These are phyloP conservation scores for Plasmodium vivax DNA, from an alignment of 169 alveolate genomes.

Conservation along the genomic window DNA sequence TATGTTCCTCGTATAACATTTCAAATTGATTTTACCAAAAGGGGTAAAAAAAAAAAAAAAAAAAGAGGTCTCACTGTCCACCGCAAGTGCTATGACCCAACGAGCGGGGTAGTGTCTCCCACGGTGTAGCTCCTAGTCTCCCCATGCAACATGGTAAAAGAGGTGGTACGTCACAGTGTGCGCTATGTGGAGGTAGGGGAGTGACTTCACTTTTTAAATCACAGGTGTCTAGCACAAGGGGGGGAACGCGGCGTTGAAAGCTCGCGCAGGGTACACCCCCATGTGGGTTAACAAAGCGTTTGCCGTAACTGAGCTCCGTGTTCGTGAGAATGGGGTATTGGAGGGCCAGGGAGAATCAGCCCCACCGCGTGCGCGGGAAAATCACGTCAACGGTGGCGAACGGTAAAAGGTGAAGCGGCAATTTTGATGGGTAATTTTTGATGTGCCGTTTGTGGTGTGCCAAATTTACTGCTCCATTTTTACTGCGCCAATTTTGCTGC, in stretches of 20 bases:
- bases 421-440: not conserved
- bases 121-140: not conserved
- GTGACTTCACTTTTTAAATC: not conserved
- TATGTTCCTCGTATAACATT: not conserved
- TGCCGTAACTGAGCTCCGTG: not conserved
- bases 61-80: not conserved
- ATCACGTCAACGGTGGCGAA: not conserved
- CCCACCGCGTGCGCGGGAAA: not conserved
- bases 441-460: not conserved
- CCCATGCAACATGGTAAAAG: not conserved
- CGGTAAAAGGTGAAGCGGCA: not conserved
- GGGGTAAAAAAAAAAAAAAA: not conserved
- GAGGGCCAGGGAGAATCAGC: not conserved
- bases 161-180: not conserved
- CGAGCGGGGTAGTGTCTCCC: not conserved
- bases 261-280: not conserved
- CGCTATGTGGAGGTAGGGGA: not conserved
- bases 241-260: not conserved
- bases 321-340: not conserved
- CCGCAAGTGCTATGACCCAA: not conserved
- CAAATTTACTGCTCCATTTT: too few species aligned
- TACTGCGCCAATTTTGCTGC: too few species aligned
- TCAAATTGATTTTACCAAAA: not conserved
- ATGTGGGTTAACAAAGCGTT: not conserved
- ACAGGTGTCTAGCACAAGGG: not conserved